A percentile compares a stretch with the other conserved stretches of the same genome.
phyloP scores from a whole-genome alignment of 805 yeast species.

The Scheffersomyces amazonensis region DNA sequence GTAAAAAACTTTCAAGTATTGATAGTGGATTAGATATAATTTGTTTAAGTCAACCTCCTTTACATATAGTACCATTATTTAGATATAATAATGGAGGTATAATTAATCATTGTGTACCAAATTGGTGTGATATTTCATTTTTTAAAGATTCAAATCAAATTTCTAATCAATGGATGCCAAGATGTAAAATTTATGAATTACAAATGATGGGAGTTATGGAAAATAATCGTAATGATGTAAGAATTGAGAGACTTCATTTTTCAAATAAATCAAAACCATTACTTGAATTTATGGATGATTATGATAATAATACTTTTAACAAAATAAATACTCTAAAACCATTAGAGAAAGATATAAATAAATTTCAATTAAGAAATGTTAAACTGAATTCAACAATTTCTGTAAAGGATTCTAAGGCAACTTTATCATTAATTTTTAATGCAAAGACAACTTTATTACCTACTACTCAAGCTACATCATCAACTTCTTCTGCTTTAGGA shows the following conservation, averaged over 20 bases:
- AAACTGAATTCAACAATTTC: conserved; percentile 9
- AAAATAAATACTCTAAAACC: conserved; percentile 10
- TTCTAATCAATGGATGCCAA: conserved; percentile 77
- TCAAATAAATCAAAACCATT: conserved; percentile 36
- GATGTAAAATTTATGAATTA: conserved; percentile 89
- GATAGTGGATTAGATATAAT: conserved; percentile 88
- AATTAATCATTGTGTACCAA: conserved; percentile 77
- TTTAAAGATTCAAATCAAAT: conserved; percentile 60
- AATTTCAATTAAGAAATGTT: background rate
- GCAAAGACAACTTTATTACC: conserved; percentile 10
- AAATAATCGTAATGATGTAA: conserved; percentile 71
- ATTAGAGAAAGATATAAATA: background rate
- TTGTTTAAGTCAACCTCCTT: conserved; percentile 85
- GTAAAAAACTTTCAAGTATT: conserved; percentile 67
- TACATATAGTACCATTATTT: conserved; percentile 88
- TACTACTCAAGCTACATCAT: conserved; percentile 18
- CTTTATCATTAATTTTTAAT: conserved; percentile 26
- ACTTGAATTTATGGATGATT: conserved; percentile 60
- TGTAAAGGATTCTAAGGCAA: conserved; percentile 16
- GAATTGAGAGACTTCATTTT: conserved; percentile 55
- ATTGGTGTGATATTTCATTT: conserved; percentile 93
- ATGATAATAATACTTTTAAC: conserved; percentile 60
- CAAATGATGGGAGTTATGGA: conserved; percentile 99
- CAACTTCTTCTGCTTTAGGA: conserved; percentile 33
- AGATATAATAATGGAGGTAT: conserved; percentile 55